Conservation (phyloP, 345 rosid genomes). For the Aegle marmelos region DNA sequence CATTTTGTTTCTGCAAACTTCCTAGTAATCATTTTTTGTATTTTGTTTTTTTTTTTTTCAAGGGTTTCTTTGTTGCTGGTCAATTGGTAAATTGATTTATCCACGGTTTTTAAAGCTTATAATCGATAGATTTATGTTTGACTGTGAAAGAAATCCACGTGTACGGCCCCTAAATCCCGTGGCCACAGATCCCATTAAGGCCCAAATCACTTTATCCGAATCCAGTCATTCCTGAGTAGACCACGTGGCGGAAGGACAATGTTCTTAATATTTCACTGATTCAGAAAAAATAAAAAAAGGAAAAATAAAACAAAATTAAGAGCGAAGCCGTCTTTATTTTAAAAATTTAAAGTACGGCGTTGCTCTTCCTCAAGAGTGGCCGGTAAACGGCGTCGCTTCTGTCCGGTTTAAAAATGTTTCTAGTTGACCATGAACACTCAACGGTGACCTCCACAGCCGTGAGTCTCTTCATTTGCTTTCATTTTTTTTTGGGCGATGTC, state of each 20-base stretch:
- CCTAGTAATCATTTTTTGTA: not conserved
- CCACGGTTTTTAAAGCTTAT: too few species aligned
- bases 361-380: too few species aligned
- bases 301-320: not conserved
- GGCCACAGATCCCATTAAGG: conserved; percentile 7
- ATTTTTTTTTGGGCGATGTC: not conserved
- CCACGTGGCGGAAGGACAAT: conserved; percentile 28
- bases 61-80: too few species aligned
- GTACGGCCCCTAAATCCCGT: conserved; percentile 5
- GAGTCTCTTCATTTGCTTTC: not conserved
- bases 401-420: not conserved
- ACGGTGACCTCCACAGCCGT: conserved; percentile 26
- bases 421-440: conserved; percentile 13
- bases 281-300: not conserved
- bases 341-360: not conserved
- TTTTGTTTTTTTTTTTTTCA: too few species aligned
- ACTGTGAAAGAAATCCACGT: conserved; percentile 6
- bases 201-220: conserved; percentile 12
- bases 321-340: too few species aligned
- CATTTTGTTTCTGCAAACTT: not conserved
- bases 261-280: not conserved
- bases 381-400: conserved; percentile 8
- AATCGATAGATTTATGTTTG: not conserved
- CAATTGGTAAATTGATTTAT: not conserved
- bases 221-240: not conserved